These are phyloP conservation scores for Cantharellus cinnabarinus DNA, from an alignment of 768 basidiomycete species.

Conservation along the genomic window DNA sequence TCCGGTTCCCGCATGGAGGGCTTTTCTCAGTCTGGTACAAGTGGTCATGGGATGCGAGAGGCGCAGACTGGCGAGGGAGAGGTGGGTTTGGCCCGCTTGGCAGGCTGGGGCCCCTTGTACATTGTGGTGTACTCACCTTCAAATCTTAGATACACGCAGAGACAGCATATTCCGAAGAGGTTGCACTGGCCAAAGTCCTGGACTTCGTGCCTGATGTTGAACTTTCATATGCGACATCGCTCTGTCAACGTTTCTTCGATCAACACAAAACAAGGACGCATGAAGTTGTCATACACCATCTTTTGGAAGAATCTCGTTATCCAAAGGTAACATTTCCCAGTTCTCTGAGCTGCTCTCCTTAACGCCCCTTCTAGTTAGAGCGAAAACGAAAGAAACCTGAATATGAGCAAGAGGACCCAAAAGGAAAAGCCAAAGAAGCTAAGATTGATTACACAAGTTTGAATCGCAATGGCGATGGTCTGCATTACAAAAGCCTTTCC, in stretches of 20 bases:
- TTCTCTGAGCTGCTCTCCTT: not conserved
- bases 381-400: conserved; percentile 26
- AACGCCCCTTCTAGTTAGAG: conserved; percentile 2
- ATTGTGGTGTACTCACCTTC: too few species aligned
- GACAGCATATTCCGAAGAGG: too few species aligned
- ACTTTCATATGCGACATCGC: conserved; percentile 29
- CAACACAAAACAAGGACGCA: conserved; percentile 11
- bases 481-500: conserved; percentile 30
- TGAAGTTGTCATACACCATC: conserved; percentile 32
- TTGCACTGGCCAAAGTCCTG: conserved; percentile 1
- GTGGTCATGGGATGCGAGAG: too few species aligned
- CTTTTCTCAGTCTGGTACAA: too few species aligned
- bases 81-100: too few species aligned
- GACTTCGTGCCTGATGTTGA: conserved; percentile 47
- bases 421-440: conserved; percentile 15
- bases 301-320: conserved; percentile 43
- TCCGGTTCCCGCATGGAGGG: too few species aligned
- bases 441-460: conserved; percentile 35
- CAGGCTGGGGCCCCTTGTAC: too few species aligned
- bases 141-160: too few species aligned
- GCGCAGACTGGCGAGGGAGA: too few species aligned
- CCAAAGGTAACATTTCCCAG: conserved; percentile 23
- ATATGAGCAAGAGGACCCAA: conserved; percentile 12
- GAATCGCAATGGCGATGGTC: conserved; percentile 26
- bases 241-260: conserved; percentile 24